Evolutionary conservation across 2,329 filamentous ascomycete genomes (phyloP).

Genomic region (Claviceps sp.): DNA sequence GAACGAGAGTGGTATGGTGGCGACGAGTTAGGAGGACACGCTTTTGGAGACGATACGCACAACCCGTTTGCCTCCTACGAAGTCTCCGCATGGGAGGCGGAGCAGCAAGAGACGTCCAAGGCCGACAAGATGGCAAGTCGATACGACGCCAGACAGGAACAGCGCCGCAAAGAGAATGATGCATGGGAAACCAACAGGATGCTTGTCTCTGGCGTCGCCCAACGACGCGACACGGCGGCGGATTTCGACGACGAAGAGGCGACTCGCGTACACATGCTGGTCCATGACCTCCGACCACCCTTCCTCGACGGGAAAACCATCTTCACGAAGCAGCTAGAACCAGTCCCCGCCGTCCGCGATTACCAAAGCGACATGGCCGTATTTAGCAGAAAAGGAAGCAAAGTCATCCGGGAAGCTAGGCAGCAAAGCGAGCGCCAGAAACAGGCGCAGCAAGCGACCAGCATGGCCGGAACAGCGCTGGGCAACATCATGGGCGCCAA

Average conservation of each 20-base stretch:
- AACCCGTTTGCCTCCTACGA: slow-evolving; percentile 77
- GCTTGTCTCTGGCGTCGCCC: slow-evolving; percentile 90
- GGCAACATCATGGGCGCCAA: slow-evolving; percentile 95
- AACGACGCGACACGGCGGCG: slow-evolving; percentile 65
- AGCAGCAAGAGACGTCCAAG: slow-evolving; percentile 65
- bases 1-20: slow-evolving; percentile 90
- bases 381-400: slow-evolving; percentile 89
- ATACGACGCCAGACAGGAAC: slow-evolving; percentile 55
- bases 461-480: slow-evolving; percentile 76
- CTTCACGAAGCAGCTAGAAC: slow-evolving; percentile 94
- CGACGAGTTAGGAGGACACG: slow-evolving; percentile 68
- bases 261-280: slow-evolving; percentile 76
- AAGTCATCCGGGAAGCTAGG: slow-evolving; percentile 78
- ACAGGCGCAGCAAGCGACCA: slow-evolving; percentile 90
- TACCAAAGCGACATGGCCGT: slow-evolving; percentile 98
- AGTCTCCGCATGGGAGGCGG: slow-evolving; percentile 57
- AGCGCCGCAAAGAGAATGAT: slow-evolving; percentile 88
- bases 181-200: slow-evolving; percentile 98
- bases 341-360: slow-evolving; percentile 83
- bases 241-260: slow-evolving; percentile 89
- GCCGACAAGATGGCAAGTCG: slow-evolving; percentile 68
- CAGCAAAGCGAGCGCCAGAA: slow-evolving; percentile 88
- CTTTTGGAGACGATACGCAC: slow-evolving; percentile 82
- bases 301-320: slow-evolving; percentile 91
- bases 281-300: slow-evolving; percentile 86